phyloP scores from a whole-genome alignment of 2,329 filamentous ascomycete genomes.

The Colletotrichum shisoi region DNA sequence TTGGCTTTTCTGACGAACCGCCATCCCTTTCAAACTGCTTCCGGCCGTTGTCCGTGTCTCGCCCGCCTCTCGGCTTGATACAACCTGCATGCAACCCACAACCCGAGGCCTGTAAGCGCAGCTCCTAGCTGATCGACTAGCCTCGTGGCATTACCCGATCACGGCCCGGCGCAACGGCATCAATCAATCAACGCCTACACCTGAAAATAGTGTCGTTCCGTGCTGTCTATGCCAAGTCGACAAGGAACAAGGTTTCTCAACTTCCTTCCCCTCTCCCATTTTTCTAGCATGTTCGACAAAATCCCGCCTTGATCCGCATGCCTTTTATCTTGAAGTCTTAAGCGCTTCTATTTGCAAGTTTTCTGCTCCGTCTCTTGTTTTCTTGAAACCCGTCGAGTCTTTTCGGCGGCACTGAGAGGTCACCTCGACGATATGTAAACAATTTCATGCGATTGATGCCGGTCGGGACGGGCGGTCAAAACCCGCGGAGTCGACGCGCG shows the following conservation, averaged over 20 bases:
- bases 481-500: constrained; percentile 17
- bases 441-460: constrained; percentile 2
- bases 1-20: constrained; percentile 4
- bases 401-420: background rate
- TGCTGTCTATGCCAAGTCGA: background rate
- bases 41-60: background rate
- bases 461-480: background rate
- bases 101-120: background rate
- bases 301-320: background rate
- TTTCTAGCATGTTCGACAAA: background rate
- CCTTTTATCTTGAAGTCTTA: background rate
- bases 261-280: background rate
- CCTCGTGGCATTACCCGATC: constrained; percentile 1
- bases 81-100: background rate
- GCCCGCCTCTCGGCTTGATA: background rate
- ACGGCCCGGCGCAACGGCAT: constrained; percentile 17
- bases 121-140: too few species aligned
- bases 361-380: background rate
- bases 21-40: background rate
- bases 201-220: background rate
- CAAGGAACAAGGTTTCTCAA: background rate
- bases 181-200: background rate
- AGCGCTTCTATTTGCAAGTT: background rate
- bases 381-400: constrained; percentile 6
- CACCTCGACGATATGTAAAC: background rate